Percentiles rank a stretch among this genome's conserved stretches.
These are phyloP conservation scores for Coniochaeta ligniaria DNA, from an alignment of 2,329 filamentous ascomycete genomes.

Conservation along the genomic window DNA sequence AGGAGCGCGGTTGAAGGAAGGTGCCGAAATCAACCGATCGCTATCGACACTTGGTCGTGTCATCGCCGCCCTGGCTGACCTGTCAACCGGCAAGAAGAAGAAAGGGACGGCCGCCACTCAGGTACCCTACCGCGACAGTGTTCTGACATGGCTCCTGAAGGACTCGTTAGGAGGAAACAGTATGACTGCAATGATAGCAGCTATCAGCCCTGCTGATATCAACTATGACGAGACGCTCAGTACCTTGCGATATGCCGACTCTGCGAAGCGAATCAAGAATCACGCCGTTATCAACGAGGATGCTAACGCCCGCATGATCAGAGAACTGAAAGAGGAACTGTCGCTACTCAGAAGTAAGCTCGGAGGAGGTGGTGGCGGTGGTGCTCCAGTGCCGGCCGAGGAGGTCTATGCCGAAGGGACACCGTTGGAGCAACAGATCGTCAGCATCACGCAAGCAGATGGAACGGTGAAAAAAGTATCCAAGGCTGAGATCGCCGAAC, in stretches of 20 bases:
- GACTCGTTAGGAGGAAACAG: conserved; percentile 97
- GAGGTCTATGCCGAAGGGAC: conserved; percentile 90
- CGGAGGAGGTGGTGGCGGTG: conserved; percentile 39
- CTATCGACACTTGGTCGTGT: conserved; percentile 94
- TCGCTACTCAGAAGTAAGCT: conserved; percentile 81
- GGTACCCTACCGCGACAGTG: conserved; percentile 94
- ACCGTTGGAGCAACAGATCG: conserved; percentile 90
- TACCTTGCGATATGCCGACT: conserved; percentile 93
- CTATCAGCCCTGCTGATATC: conserved; percentile 96
- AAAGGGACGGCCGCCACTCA: conserved; percentile 62
- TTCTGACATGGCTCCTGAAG: conserved; percentile 93
- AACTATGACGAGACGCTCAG: conserved; percentile 98
- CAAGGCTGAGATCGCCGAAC: conserved; percentile 96
- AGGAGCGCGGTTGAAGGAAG: conserved; percentile 89
- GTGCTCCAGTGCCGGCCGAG: conserved; percentile 50
- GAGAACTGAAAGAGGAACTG: conserved; percentile 93
- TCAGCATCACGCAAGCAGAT: conserved; percentile 83
- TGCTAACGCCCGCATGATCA: conserved; percentile 97
- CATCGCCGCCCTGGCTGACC: conserved; percentile 88
- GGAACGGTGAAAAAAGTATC: conserved; percentile 90
- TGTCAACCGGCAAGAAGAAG: conserved; percentile 78
- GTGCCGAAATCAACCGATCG: conserved; percentile 96
- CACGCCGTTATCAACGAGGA: conserved; percentile 99
- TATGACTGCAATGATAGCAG: conserved; percentile 99
- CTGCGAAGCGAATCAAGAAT: conserved; percentile 99